Percentiles rank a stretch among this genome's conserved stretches.
phyloP scores from a whole-genome alignment of 139 green algal genomes.

The Chlorella sp. region DNA sequence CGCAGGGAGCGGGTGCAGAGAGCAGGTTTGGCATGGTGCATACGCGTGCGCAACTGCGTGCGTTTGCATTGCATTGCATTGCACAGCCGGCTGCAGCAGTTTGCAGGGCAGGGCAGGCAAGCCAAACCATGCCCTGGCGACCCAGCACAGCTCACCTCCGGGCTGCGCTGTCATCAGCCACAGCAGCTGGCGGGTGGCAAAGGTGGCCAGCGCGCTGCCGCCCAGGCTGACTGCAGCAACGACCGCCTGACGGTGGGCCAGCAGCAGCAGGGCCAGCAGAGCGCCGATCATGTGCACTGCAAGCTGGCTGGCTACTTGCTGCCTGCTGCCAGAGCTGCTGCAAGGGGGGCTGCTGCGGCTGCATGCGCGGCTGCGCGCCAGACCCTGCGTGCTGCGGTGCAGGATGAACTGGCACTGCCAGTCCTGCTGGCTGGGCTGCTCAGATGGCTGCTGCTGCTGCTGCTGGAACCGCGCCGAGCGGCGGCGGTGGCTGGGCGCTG shows the following conservation, averaged over 20 bases:
- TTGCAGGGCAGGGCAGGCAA: no score
- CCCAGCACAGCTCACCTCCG: not conserved
- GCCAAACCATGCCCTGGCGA: not conserved
- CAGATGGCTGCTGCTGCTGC: not conserved
- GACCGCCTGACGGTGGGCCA: not conserved
- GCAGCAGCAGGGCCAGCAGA: not conserved
- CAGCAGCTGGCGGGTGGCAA: not conserved
- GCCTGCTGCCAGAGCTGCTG: not conserved
- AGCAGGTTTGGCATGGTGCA: no score
- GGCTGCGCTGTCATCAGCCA: constrained; percentile 21
- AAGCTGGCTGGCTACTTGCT: not conserved
- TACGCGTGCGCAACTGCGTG: not conserved
- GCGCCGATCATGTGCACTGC: not conserved
- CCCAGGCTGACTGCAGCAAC: not conserved
- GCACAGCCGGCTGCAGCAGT: no score
- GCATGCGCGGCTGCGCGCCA: not conserved
- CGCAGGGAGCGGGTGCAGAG: not conserved
- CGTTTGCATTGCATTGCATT: no score
- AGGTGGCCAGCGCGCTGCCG: not conserved
- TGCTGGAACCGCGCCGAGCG: no score
- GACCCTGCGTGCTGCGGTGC: not conserved
- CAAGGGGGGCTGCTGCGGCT: not conserved
- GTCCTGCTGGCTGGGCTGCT: no score
- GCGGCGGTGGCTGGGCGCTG: not conserved
- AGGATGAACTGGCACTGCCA: constrained; percentile 4